Conservation (phyloP, 257 asterid genomes). For the Solanum sejunctum region DNA sequence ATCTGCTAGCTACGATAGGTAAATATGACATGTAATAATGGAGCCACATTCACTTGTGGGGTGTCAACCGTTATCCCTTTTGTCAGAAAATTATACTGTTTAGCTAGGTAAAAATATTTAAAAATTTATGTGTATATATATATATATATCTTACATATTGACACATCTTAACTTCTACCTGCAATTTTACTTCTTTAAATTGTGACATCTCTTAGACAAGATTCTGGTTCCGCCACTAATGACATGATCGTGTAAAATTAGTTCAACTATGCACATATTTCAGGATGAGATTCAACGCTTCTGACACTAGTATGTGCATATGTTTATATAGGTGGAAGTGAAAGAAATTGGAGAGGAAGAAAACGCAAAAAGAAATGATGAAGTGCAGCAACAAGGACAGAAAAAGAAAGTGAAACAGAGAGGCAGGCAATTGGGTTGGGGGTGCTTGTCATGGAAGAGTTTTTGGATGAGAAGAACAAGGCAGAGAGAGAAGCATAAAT, state of each 20-base stretch:
- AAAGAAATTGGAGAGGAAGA: background rate
- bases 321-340: background rate
- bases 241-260: background rate
- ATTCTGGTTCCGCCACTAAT: too few species aligned
- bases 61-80: too few species aligned
- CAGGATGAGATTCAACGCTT: background rate
- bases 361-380: background rate
- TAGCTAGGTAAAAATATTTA: too few species aligned
- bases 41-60: too few species aligned
- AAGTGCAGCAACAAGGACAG: background rate
- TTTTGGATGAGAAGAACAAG: background rate
- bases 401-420: background rate
- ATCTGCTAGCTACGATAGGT: background rate
- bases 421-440: background rate
- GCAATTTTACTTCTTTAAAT: too few species aligned
- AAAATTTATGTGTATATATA: too few species aligned
- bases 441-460: background rate
- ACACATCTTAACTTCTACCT: too few species aligned
- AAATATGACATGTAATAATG: background rate
- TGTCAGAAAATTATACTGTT: too few species aligned
- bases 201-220: too few species aligned
- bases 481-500: background rate
- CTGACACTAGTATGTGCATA: background rate
- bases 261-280: background rate
- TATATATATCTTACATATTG: too few species aligned